A percentile compares a stretch with the other conserved stretches of the same genome.
These are phyloP conservation scores for Talaromyces sp. DNA, from an alignment of 2,329 filamentous ascomycete species.

Conservation along the genomic window DNA sequence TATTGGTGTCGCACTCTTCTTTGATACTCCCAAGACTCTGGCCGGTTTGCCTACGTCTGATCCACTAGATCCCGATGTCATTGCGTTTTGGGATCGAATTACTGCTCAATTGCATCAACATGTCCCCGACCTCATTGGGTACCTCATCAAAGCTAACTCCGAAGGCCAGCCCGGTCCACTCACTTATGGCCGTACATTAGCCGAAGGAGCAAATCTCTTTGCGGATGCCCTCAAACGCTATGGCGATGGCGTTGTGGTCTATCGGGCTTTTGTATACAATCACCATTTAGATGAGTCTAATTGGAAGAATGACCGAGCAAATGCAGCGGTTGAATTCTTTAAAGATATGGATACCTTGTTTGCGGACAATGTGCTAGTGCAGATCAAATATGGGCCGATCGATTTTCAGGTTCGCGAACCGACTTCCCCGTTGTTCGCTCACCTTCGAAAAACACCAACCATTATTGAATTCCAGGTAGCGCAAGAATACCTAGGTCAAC, in stretches of 20 bases:
- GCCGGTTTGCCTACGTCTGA: conserved; percentile 61
- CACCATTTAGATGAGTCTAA: conserved; percentile 52
- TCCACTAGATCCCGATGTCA: conserved; percentile 58
- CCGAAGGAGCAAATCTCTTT: conserved; percentile 67
- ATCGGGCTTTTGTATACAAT: conserved; percentile 69
- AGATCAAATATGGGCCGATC: conserved; percentile 72
- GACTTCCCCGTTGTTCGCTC: conserved; percentile 60
- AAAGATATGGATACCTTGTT: conserved; percentile 62
- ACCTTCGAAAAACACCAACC: conserved; percentile 45
- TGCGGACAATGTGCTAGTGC: conserved; percentile 66
- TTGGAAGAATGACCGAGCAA: conserved; percentile 66
- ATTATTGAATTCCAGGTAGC: conserved; percentile 65
- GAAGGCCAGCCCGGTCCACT: conserved; percentile 66
- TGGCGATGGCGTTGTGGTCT: conserved; percentile 61
- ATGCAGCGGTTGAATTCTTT: conserved; percentile 67
- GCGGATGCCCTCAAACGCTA: conserved; percentile 56
- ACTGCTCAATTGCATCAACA: conserved; percentile 58
- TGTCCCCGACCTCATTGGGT: conserved; percentile 66
- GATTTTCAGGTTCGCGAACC: conserved; percentile 72
- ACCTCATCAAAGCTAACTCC: conserved; percentile 68
- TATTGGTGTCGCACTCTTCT: conserved; percentile 65
- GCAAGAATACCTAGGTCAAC: conserved; percentile 70
- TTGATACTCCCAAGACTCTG: conserved; percentile 59
- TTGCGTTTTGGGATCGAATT: conserved; percentile 60
- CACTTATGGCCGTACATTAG: conserved; percentile 66